Base-by-base conservation (phyloP, 805 yeast species). In the Candida multigemmis region DNA sequence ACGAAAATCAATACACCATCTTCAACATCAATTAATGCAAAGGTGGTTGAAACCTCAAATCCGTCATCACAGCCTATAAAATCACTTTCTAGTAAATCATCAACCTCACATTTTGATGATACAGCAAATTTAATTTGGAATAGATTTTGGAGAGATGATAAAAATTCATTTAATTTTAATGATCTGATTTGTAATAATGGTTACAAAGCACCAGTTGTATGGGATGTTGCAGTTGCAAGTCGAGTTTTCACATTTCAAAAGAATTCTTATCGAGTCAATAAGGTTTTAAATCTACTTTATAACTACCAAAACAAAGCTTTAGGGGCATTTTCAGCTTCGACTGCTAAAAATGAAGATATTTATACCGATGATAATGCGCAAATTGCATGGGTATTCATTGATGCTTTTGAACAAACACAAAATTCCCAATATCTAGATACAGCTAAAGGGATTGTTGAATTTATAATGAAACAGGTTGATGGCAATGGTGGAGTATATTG, bases 351-450 rank as follows among this genome's bases (percentile, higher is more conserved):
- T 24, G 25, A 30, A 12, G 53, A 50, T 22, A 37, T 50, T 13
- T 51, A 51, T 28, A 43, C 36, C 14, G 57, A 51, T 30, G 57
- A 51, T 30, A 47, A 49, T 30, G 40, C 48, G 2, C 57, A 51
- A 28, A 32, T 45, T 3, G 41, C 40, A 4, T 51, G 54, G 52
- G 46, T 41, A 3, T 40, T 44, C 21, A 21, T 42, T 6, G 53
- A 49, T n/a, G 50, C 46, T 1, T 48, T 40, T 26, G 30, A 31
- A 21, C 11, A 35, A 5, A 44, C 51, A 3, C 23, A 36, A 7
- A 37, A 38, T 19, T 12, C 19, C 4, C 31, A 33, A 5, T 41
- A 48, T 33, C 38, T 48, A 20, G 31, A 35, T 3, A 31, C 32
- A 5, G 53, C 53, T 3, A 15, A 36, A 30, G 24, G 22, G 11